Evolutionary conservation across 176 grass and related monocot genomes (phyloP), one percentile per base, ranked within the genome.

Genomic region (Avena sativa): DNA sequence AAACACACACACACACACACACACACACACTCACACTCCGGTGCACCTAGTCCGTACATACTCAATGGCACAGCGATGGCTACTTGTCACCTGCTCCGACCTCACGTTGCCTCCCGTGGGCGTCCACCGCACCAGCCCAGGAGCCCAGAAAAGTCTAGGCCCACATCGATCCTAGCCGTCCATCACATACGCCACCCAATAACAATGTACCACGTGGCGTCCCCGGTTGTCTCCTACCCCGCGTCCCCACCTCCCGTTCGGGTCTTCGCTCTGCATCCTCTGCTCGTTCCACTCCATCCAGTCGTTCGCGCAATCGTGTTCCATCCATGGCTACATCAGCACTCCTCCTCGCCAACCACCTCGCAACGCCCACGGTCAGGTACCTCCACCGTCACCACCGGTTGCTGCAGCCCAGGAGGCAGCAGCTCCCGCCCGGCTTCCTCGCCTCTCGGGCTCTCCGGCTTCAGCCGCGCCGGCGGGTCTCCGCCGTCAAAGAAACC

Each of bases 401-500:
- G 34, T 15, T 65, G 43, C 89, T 47, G 46, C 76, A 28, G 28
- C 61, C 21, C 71, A 55, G 53, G 48, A 71, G 68, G 68, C 48
- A 38, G 52, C 76, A 73, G 32, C 72, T 73, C 46, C 87, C 15
- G 9, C 43, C 56, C 60, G 67, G 61, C 49, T 86, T 72, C 74
- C 89, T 81, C 17, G 21, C 74, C 17, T 25, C 64, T 1, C 7
- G 13, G 4, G 7, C 85, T 13, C 17, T 47, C 61, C 65, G 84
- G 73, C 80, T 67, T 17, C 50, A 49, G 19, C 50, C 61, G 17
- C 81, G 79, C 30, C 12, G 81, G 60, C 61, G 53, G 79, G 67
- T 94, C 10, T 85, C 76, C 14, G 94, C 97, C 48, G 56, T 96
- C 20, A 87, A 91, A 25, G 94, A 91, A 67, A 94, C 87, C 1